Conservation (phyloP, 176 grass and related monocot species). For the Areca catechu region DNA sequence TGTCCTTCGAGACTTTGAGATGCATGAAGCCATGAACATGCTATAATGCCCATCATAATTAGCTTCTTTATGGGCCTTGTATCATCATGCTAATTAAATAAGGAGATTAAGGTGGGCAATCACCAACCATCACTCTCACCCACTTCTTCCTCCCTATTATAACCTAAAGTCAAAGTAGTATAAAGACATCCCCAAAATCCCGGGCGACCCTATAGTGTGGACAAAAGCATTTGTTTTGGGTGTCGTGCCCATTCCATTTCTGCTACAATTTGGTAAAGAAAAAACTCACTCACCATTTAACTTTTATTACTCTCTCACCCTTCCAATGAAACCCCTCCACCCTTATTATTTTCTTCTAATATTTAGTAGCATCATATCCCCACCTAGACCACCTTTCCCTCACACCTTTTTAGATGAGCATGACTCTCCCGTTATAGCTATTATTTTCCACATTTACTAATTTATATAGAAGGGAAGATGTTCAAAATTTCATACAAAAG, state of each 20-base stretch:
- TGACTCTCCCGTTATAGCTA: constrained; percentile 10
- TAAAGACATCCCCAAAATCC: constrained; percentile 51
- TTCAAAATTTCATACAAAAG: no score
- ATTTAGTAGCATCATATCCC: no score
- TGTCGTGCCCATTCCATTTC: constrained; percentile 20
- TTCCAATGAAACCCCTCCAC: background rate
- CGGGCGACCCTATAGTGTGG: constrained; percentile 38
- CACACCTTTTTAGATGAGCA: constrained; percentile 21
- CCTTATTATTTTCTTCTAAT: no score
- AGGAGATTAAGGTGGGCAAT: background rate
- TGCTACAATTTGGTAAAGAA: constrained; percentile 16
- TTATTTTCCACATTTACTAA: no score
- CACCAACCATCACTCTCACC: background rate
- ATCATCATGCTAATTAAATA: background rate
- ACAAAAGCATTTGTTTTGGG: constrained; percentile 38
- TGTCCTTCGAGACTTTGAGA: no score
- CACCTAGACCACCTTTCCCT: constrained; percentile 13
- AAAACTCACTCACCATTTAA: background rate
- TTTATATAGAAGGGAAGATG: no score
- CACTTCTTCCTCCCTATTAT: constrained; percentile 13
- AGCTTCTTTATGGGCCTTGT: no score
- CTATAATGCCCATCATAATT: no score
- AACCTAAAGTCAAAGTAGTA: constrained; percentile 39
- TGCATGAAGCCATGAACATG: no score
- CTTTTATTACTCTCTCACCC: constrained; percentile 7